phyloP scores from a whole-genome alignment of 495 filamentous ascomycete genomes.

The Podospora didyma region DNA sequence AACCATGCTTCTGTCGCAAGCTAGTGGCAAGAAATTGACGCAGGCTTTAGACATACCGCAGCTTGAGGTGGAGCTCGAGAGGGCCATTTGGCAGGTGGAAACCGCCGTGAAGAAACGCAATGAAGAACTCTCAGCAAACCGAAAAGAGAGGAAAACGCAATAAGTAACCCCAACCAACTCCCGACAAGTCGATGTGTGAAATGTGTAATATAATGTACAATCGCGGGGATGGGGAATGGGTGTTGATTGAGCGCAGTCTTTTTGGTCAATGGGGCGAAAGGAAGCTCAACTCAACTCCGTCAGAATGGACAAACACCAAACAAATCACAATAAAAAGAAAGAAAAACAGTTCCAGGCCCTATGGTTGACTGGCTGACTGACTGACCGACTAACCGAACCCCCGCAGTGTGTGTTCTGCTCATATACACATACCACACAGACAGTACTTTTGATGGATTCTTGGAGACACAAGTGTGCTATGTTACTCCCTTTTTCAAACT shows the following conservation, averaged over 20 bases:
- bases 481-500: no score
- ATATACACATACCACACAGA: no score
- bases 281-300: conserved; percentile 5
- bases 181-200: no score
- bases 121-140: conserved; percentile 18
- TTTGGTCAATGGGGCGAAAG: not conserved
- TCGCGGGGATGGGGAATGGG: conserved; percentile 1
- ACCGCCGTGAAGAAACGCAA: conserved; percentile 55
- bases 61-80: conserved; percentile 81
- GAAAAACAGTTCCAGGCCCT: not conserved
- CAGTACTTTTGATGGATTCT: no score
- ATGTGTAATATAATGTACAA: no score
- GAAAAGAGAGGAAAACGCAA: conserved; percentile 19
- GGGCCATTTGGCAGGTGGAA: conserved; percentile 85
- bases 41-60: conserved; percentile 72
- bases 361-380: not conserved
- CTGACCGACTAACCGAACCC: no score
- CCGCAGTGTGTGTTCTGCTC: no score
- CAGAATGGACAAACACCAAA: not conserved
- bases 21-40: conserved; percentile 61
- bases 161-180: not conserved
- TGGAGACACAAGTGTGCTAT: no score
- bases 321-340: not conserved
- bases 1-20: conserved; percentile 55
- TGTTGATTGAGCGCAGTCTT: conserved; percentile 15